phyloP scores from a whole-genome alignment of 352 stramenopile species.

The Pythium volutum region DNA sequence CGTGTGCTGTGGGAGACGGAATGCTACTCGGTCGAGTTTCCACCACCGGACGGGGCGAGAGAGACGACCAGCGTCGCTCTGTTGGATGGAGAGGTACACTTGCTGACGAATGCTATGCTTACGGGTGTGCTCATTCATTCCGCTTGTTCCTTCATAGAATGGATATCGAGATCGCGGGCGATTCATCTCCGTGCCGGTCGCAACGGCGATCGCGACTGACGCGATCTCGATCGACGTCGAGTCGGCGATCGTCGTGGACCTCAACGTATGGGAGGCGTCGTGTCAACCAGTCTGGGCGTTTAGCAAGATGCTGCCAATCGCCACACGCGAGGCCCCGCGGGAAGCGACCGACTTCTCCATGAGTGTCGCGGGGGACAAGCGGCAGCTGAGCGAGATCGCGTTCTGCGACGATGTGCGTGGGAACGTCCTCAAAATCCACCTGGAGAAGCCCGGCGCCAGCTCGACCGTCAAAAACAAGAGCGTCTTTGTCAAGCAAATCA shows the following conservation, averaged over 20 bases:
- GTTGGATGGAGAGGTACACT: constrained; percentile 34
- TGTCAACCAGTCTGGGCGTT: constrained; percentile 51
- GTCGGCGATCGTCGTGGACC: constrained; percentile 47
- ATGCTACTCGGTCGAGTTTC: constrained; percentile 29
- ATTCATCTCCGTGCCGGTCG: constrained; percentile 23
- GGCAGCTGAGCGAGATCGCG: constrained; percentile 19
- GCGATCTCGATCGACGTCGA: constrained; percentile 39
- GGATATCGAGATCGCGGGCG: constrained; percentile 41
- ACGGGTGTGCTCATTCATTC: not conserved
- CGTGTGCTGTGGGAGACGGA: constrained; percentile 52
- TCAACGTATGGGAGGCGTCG: constrained; percentile 48
- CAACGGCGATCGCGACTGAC: constrained; percentile 35
- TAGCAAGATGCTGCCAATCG: constrained; percentile 30
- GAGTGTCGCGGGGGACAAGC: constrained; percentile 15
- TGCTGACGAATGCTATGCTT: not conserved
- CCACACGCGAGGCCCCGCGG: not conserved
- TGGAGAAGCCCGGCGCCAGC: constrained; percentile 14
- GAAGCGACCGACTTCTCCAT: constrained; percentile 25
- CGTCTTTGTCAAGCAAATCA: constrained; percentile 40
- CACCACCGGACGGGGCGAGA: not conserved
- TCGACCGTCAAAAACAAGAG: constrained; percentile 3
- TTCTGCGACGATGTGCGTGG: constrained; percentile 28
- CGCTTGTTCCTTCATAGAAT: too few species aligned
- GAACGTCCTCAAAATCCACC: constrained; percentile 30
- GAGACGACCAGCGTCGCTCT: constrained; percentile 27